Conservation (phyloP, 108 stramenopile genomes). For the Stephanodiscus minutulus region DNA sequence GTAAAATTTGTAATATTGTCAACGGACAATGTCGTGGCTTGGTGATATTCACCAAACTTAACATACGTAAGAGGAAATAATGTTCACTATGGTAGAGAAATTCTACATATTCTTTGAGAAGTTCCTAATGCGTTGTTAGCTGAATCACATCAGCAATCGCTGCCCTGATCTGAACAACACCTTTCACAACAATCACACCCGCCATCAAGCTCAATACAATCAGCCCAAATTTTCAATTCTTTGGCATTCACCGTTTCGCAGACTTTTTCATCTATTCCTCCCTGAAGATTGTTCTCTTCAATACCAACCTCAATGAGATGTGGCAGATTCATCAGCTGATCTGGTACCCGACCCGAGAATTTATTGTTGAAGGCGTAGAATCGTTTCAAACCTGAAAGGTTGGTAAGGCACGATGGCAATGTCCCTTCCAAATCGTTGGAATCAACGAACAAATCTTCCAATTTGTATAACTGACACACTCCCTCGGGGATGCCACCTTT, state of each 20-base stretch:
- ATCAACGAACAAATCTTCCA: slow-evolving; percentile 49
- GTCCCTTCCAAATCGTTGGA: slow-evolving; percentile 35
- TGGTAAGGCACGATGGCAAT: slow-evolving; percentile 32
- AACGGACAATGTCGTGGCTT: no score
- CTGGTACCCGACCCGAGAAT: slow-evolving; percentile 34
- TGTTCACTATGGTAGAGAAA: no score
- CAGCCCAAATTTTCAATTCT: slow-evolving; percentile 31
- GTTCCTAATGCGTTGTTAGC: neutral
- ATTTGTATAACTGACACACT: slow-evolving; percentile 47
- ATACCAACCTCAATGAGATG: slow-evolving; percentile 39
- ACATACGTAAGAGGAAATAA: no score
- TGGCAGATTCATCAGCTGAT: slow-evolving; percentile 26
- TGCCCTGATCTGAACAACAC: slow-evolving; percentile 34
- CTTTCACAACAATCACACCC: slow-evolving; percentile 44
- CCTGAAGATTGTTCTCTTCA: slow-evolving; percentile 38
- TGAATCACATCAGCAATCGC: slow-evolving; percentile 21
- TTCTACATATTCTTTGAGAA: no score
- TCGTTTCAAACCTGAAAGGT: slow-evolving; percentile 25
- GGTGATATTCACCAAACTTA: no score
- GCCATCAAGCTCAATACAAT: slow-evolving; percentile 33
- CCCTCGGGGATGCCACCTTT: slow-evolving; percentile 60
- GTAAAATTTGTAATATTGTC: no score
- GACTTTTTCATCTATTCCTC: slow-evolving; percentile 23
- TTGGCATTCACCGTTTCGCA: slow-evolving; percentile 14
- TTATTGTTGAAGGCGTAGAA: slow-evolving; percentile 40